Percentiles rank a stretch among this genome's conserved stretches.
Conservation (phyloP, 2,329 filamentous ascomycete species). For the Parastagonospora avenae region DNA sequence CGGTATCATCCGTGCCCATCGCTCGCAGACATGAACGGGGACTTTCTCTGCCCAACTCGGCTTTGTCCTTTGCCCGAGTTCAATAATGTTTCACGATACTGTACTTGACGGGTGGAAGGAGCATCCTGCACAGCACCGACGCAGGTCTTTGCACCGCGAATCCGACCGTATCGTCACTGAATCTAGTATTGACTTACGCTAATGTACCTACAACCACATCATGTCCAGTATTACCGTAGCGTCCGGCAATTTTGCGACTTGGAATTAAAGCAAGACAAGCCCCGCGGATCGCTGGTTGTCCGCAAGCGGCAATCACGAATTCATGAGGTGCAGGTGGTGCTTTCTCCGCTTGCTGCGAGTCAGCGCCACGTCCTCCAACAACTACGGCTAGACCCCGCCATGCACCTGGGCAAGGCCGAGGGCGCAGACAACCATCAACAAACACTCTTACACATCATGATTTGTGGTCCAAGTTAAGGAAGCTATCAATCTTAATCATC, state of each 20-base stretch:
- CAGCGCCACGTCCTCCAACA: slow-evolving; percentile 9
- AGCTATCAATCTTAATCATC: slow-evolving; percentile 2
- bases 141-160: no score
- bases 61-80: no score
- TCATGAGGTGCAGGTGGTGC: slow-evolving; percentile 13
- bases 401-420: slow-evolving; percentile 30
- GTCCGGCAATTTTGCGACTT: slow-evolving; percentile 26
- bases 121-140: no score
- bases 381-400: slow-evolving; percentile 6
- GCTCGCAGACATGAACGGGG: no score
- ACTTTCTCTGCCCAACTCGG: no score
- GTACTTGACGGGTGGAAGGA: no score
- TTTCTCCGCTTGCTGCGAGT: slow-evolving; percentile 16
- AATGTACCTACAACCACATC: neutral
- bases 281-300: slow-evolving; percentile 19
- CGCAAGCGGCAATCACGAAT: slow-evolving; percentile 16
- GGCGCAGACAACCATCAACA: slow-evolving; percentile 12
- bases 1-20: no score
- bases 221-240: slow-evolving; percentile 28
- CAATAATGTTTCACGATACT: no score
- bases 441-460: slow-evolving; percentile 7
- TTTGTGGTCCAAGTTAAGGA: neutral
- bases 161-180: no score
- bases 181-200: no score
- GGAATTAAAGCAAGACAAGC: slow-evolving; percentile 23